These are phyloP conservation scores for Colletotrichum spinosum DNA, from an alignment of 2,329 filamentous ascomycete genomes.

Conservation along the genomic window DNA sequence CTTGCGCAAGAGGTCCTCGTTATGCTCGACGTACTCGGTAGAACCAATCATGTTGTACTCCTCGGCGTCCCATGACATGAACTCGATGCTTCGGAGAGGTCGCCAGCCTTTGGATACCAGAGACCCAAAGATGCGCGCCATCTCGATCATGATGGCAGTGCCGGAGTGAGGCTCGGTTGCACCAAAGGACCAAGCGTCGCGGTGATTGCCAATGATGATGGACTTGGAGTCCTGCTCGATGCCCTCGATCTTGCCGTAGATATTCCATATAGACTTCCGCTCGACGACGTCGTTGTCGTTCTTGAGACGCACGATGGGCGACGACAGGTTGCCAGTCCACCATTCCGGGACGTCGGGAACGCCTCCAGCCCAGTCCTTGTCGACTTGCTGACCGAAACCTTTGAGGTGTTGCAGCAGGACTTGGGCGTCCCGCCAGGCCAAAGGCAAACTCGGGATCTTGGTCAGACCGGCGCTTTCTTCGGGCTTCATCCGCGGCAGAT, in stretches of 20 bases:
- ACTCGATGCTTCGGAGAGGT: conserved; percentile 93
- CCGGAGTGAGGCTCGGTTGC: conserved; percentile 88
- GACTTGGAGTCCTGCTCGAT: conserved; percentile 85
- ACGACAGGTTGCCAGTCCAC: conserved; percentile 80
- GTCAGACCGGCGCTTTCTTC: conserved; percentile 79
- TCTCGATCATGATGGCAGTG: conserved; percentile 90
- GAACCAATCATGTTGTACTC: conserved; percentile 95
- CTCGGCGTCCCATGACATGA: conserved; percentile 95
- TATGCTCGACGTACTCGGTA: conserved; percentile 93
- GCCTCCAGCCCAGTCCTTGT: conserved; percentile 79
- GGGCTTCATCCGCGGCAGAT: conserved; percentile 73
- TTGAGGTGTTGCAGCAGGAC: conserved; percentile 80
- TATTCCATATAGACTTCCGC: conserved; percentile 90
- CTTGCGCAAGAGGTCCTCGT: conserved; percentile 76
- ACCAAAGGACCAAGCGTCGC: conserved; percentile 92
- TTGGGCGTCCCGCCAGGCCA: conserved; percentile 91
- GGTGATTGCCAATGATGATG: conserved; percentile 91
- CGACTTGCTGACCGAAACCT: conserved; percentile 77
- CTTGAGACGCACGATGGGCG: conserved; percentile 82
- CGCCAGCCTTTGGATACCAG: conserved; percentile 84
- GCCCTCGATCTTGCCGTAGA: conserved; percentile 86
- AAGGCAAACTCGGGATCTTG: conserved; percentile 88
- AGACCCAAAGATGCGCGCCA: conserved; percentile 86
- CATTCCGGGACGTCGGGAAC: conserved; percentile 80
- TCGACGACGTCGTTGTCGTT: conserved; percentile 89